Conservation (phyloP, 768 basidiomycete genomes). For the Calocera viscosa region DNA sequence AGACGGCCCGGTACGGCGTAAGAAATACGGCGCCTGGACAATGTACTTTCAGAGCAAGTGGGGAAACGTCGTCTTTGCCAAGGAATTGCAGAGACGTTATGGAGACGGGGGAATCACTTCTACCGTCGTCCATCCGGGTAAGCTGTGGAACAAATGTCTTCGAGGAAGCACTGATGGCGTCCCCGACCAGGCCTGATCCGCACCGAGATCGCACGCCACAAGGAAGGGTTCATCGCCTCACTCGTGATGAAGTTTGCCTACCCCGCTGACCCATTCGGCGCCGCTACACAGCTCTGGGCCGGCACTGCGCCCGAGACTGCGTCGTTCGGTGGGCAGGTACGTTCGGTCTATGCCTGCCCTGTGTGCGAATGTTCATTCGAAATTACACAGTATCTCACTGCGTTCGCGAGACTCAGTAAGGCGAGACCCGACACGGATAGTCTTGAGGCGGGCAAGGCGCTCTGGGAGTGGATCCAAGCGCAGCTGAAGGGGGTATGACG, state of each 20-base stretch:
- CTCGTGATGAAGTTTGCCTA: background rate
- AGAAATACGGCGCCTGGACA: background rate
- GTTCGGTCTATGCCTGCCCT: background rate
- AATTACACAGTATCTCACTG: background rate
- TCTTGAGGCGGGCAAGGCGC: background rate
- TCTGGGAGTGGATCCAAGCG: background rate
- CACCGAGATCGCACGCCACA: background rate
- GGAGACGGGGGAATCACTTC: constrained; percentile 15
- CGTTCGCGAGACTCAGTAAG: background rate
- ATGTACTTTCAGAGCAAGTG: constrained; percentile 8
- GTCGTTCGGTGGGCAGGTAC: constrained; percentile 21
- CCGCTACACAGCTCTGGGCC: constrained; percentile 23
- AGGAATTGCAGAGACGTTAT: constrained; percentile 14
- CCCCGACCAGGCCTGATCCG: background rate
- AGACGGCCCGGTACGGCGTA: background rate
- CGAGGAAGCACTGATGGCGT: background rate
- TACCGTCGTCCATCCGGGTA: constrained; percentile 18
- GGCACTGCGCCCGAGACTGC: constrained; percentile 21
- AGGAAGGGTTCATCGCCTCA: background rate
- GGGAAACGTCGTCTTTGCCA: constrained; percentile 18
- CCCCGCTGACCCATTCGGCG: constrained; percentile 13
- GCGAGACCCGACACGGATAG: background rate
- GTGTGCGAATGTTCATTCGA: too few species aligned
- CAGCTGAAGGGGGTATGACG: background rate
- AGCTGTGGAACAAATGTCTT: background rate